phyloP scores from a whole-genome alignment of 176 grass and related monocot genomes.

The Carex pumila region DNA sequence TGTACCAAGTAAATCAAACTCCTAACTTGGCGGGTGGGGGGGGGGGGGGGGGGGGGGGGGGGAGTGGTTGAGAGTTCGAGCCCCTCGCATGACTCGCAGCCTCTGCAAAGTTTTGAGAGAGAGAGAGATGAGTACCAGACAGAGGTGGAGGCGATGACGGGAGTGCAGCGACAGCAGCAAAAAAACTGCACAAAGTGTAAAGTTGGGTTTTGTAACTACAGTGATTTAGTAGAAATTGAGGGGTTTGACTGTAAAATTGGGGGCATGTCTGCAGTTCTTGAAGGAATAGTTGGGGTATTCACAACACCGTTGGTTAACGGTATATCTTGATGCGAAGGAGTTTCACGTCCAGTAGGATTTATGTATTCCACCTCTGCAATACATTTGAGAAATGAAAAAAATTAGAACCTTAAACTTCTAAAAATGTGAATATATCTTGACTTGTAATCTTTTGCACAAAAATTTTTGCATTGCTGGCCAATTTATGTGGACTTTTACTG shows the following conservation, averaged over 20 bases:
- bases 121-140: too few species aligned
- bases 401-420: constrained; percentile 24
- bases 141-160: too few species aligned
- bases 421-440: background rate
- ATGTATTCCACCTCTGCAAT: constrained; percentile 51
- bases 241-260: constrained; percentile 34
- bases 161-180: too few species aligned
- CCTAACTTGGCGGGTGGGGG: background rate
- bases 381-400: constrained; percentile 15
- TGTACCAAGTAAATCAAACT: background rate
- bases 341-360: constrained; percentile 45
- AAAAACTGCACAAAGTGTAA: too few species aligned
- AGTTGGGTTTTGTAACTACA: constrained; percentile 23
- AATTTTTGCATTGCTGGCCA: too few species aligned
- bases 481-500: too few species aligned
- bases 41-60: background rate
- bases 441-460: too few species aligned
- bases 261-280: constrained; percentile 38
- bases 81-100: too few species aligned
- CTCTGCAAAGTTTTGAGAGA: too few species aligned
- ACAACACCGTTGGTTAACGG: constrained; percentile 41
- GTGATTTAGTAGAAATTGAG: constrained; percentile 47
- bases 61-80: background rate
- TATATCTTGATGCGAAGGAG: constrained; percentile 32
- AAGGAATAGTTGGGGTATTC: constrained; percentile 16